Percentiles rank a stretch among this genome's conserved stretches.
phyloP scores from a whole-genome alignment of 345 rosid species.

The Heritiera littoralis region DNA sequence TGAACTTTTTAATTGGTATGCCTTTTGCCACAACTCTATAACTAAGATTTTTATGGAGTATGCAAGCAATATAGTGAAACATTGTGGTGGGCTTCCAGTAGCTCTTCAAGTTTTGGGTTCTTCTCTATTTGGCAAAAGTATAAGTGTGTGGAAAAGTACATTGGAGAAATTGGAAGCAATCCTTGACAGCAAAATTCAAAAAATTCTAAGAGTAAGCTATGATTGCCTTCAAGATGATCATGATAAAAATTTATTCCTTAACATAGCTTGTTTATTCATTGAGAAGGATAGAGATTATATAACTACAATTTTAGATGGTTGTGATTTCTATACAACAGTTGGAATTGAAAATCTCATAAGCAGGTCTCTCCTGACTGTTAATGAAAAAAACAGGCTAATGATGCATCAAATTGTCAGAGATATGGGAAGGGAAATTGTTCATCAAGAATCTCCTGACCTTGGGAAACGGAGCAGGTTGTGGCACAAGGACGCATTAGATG shows the following conservation, averaged over 20 bases:
- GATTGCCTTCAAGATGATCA: background rate
- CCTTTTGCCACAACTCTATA: conserved; percentile 7
- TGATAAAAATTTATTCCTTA: conserved; percentile 30
- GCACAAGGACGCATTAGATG: conserved; percentile 24
- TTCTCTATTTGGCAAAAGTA: background rate
- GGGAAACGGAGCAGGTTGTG: conserved; percentile 31
- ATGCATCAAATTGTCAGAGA: conserved; percentile 39
- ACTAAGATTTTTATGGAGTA: background rate
- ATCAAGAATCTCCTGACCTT: background rate
- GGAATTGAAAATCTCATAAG: conserved; percentile 17
- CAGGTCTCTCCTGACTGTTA: conserved; percentile 12
- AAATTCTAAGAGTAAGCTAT: background rate
- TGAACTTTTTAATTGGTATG: conserved; percentile 34
- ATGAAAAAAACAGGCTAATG: conserved; percentile 9
- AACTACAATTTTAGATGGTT: conserved; percentile 26
- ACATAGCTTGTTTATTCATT: conserved; percentile 33
- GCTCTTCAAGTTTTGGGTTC: background rate
- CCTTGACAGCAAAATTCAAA: background rate
- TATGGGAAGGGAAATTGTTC: conserved; percentile 37
- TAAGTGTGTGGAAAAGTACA: background rate
- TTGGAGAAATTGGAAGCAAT: background rate
- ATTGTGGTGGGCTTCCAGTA: background rate
- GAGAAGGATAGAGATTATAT: conserved; percentile 27
- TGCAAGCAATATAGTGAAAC: background rate
- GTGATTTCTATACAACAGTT: background rate